Base-by-base conservation (phyloP, 2,329 filamentous ascomycete genomes). In the Fusarium hainanense region DNA sequence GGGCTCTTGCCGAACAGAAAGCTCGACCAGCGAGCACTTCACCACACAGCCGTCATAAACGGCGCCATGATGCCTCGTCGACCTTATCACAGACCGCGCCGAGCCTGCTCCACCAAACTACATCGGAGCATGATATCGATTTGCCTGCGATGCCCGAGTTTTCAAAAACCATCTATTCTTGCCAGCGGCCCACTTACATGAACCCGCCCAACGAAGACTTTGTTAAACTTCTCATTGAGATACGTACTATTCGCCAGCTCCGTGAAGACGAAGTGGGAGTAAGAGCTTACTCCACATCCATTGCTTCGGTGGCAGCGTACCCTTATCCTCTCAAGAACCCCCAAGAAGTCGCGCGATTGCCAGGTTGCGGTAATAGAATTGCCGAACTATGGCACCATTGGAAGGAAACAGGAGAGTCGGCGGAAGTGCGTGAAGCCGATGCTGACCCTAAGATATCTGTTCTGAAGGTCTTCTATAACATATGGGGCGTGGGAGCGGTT, bases 401-500 rank as follows among this genome's bases (percentile, higher is more conserved):
- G 85, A 88, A 80, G 14, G 76, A 83, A 4, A 85, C 85, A 1
- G 90, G 89, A 0, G 82, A 79, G 18, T 82, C 97, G 7, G 77
- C 83, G 37, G 92, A 93, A 25, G 89, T 90, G 0, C 82, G 86
- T 10, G 87, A 89, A 6, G 86, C 92, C 3, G 86, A 91, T 52
- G 79, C 82, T 1, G 90, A 97, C 70, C 82, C 88, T 14, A 87
- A 85, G 60, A 84, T 96, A 61, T 84, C 84, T 21, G 84, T 89
- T 1, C 80, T 98, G 6, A 84, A 88, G 46, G 78, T 85, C 1
- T 98, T 98, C 79, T 92, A 92, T 80, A 85, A 92, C 7, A 97
- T 98, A 60, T 97, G 93, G 92, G 95, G 94, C n/a, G 93, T 98
- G 1, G 95, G 92, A 1, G 90, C 92, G 4, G 89, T 88, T 14